A percentile compares a stretch with the other conserved stretches of the same genome.
These are phyloP conservation scores for Aspergillus pseudonomiae DNA, from an alignment of 2,329 filamentous ascomycete genomes.

Conservation along the genomic window DNA sequence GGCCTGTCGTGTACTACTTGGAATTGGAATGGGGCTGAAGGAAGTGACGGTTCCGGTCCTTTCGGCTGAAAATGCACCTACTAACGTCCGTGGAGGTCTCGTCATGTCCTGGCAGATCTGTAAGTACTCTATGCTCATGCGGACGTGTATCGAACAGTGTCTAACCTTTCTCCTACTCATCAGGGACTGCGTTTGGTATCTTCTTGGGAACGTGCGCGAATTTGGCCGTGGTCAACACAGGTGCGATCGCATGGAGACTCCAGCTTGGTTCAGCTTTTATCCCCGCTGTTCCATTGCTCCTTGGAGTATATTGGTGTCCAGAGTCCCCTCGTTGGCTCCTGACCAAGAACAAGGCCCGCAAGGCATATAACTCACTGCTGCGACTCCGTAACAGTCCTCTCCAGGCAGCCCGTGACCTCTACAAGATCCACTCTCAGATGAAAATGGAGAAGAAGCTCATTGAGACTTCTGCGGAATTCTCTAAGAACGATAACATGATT, in stretches of 20 bases:
- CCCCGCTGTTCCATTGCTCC: constrained; percentile 63
- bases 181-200: constrained; percentile 61
- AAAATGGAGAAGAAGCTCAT: constrained; percentile 45
- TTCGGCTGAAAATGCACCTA: constrained; percentile 59
- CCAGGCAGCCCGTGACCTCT: constrained; percentile 65
- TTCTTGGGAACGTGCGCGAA: constrained; percentile 69
- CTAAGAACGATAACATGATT: constrained; percentile 58
- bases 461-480: constrained; percentile 24
- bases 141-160: neutral
- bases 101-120: constrained; percentile 60
- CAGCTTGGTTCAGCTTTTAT: constrained; percentile 68
- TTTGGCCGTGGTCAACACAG: constrained; percentile 63
- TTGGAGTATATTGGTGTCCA: constrained; percentile 63
- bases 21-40: constrained; percentile 64
- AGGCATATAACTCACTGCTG: constrained; percentile 64
- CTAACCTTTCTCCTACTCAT: neutral
- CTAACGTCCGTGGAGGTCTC: constrained; percentile 57
- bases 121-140: neutral
- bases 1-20: constrained; percentile 59
- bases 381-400: constrained; percentile 61
- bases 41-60: constrained; percentile 60
- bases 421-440: constrained; percentile 61
- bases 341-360: constrained; percentile 64
- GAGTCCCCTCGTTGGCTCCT: constrained; percentile 69
- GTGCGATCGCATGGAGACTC: constrained; percentile 64